Percentiles rank a stretch among this genome's conserved stretches.
These are phyloP conservation scores for Leccinum sublutescens DNA, from an alignment of 768 basidiomycete genomes.

Conservation along the genomic window DNA sequence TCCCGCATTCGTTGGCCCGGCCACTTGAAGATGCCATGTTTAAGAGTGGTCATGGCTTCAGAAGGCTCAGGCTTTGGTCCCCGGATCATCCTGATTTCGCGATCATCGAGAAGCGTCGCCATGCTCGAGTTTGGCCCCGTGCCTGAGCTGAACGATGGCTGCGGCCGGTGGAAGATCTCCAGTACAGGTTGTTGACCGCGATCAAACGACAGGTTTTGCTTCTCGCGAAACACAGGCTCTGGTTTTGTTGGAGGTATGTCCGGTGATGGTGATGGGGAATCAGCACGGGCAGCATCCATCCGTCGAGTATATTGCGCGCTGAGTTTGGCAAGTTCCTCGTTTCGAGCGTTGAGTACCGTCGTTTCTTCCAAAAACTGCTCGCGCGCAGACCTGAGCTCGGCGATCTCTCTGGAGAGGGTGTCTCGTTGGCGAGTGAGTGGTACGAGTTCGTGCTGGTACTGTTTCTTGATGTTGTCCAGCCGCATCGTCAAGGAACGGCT, in stretches of 20 bases:
- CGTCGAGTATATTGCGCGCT: slow-evolving; percentile 80
- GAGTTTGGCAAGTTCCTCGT: slow-evolving; percentile 89
- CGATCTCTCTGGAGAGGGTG: slow-evolving; percentile 72
- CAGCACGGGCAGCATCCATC: slow-evolving; percentile 48
- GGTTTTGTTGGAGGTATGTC: slow-evolving; percentile 10
- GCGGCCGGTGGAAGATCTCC: slow-evolving; percentile 8
- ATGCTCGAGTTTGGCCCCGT: slow-evolving; percentile 20
- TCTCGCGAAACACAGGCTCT: slow-evolving; percentile 16
- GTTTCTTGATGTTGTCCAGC: slow-evolving; percentile 81
- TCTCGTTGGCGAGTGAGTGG: slow-evolving; percentile 84
- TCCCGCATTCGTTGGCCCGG: slow-evolving; percentile 57
- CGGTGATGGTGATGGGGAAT: slow-evolving; percentile 7
- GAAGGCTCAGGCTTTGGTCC: slow-evolving; percentile 29
- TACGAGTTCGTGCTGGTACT: slow-evolving; percentile 85
- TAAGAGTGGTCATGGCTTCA: slow-evolving; percentile 51
- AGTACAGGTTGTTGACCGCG: slow-evolving; percentile 11
- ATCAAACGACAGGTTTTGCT: slow-evolving; percentile 33
- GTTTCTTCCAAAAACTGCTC: slow-evolving; percentile 92
- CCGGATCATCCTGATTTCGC: slow-evolving; percentile 27
- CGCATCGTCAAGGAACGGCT: slow-evolving; percentile 78
- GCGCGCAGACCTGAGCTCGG: slow-evolving; percentile 81
- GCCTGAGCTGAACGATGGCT: slow-evolving; percentile 13
- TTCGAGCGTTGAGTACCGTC: slow-evolving; percentile 83
- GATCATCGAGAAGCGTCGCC: slow-evolving; percentile 27
- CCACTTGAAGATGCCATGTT: slow-evolving; percentile 71